Evolutionary conservation across 768 basidiomycete genomes (phyloP), one percentile per base, ranked within the genome.

Genomic region (Lentinula sp.): DNA sequence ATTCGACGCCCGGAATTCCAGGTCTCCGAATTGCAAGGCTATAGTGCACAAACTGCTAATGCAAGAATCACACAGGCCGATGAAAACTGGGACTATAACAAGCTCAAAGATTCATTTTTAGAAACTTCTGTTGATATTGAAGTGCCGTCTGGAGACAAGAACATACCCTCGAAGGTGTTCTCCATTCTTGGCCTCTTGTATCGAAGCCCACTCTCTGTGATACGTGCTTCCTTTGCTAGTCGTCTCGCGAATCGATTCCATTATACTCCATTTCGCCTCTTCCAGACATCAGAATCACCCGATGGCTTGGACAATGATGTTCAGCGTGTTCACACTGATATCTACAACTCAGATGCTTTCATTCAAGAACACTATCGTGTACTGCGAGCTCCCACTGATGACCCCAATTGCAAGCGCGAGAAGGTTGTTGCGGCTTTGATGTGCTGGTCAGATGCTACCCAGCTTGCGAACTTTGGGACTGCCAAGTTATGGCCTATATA

Each of bases 181-280:
- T 28, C 56, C 0, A 68, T 77, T 4, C 60, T 63, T 6, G 70
- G 69, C 2, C 64, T 78, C 1, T 64, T 66, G 39, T 63, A 71
- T 43, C 69, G 70, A 0, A 57, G 43, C 0, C 52, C 76, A 20
- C 49, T 65, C 0, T 63, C 64, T 3, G 62, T 73, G 2, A 70
- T 76, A 50, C 66, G 64, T 28, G 35, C 65, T 0, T 65, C 66
- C 2, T 70, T 71, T 28, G 13, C 45, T 2, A 66, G 67, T 33
- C 59, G 66, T 7, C 33, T 65, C 3, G 51, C 66, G 3, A 18
- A 23, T 1, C 66, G 68, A 16, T 71, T 68, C 43, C 69, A 71
- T 53, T 61, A 68, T 18, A 54, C 65, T 0, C 69, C 70, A 20
- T 74, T 70, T 58, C 59, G 67, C n/a, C 60, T 66, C 12, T 69